Percentiles rank a stretch among this genome's conserved stretches.
These are phyloP conservation scores for Monosporascus sp. DNA, from an alignment of 2,329 filamentous ascomycete species.

Conservation along the genomic window DNA sequence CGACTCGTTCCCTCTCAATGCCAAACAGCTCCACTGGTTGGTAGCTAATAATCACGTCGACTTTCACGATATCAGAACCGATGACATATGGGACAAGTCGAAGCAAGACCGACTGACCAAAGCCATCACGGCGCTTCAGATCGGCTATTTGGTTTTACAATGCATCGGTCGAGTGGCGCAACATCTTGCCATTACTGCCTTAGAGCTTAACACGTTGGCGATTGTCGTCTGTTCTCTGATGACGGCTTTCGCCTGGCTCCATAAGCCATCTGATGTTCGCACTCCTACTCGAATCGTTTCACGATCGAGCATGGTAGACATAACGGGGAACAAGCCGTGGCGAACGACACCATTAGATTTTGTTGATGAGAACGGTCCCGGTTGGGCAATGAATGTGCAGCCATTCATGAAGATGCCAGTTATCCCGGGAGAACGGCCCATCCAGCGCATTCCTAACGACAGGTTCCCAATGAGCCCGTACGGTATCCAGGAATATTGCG, in stretches of 20 bases:
- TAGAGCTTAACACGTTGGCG: constrained; percentile 4
- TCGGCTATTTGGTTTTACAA: constrained; percentile 3
- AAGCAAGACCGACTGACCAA: constrained; percentile 4
- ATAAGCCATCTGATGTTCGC: constrained; percentile 6
- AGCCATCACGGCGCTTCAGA: constrained; percentile 3
- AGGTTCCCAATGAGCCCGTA: background rate
- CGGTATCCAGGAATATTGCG: background rate
- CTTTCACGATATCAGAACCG: constrained; percentile 2
- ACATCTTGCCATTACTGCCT: constrained; percentile 2
- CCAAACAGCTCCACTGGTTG: constrained; percentile 4
- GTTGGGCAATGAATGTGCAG: too few species aligned
- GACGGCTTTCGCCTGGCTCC: constrained; percentile 5
- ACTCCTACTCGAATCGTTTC: constrained; percentile 1
- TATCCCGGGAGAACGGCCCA: background rate
- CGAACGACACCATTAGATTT: constrained; percentile 6
- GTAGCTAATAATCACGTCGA: constrained; percentile 1
- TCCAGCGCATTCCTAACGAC: background rate
- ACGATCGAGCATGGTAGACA: background rate
- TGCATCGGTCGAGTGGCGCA: constrained; percentile 2
- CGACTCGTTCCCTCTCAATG: constrained; percentile 4
- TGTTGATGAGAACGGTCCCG: background rate
- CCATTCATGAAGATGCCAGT: too few species aligned
- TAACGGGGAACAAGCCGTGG: background rate
- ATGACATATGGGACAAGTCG: constrained; percentile 6
- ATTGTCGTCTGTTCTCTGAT: constrained; percentile 4